Evolutionary conservation across 805 yeast species (phyloP).

Genomic region (Suhomyces canberraensis): DNA sequence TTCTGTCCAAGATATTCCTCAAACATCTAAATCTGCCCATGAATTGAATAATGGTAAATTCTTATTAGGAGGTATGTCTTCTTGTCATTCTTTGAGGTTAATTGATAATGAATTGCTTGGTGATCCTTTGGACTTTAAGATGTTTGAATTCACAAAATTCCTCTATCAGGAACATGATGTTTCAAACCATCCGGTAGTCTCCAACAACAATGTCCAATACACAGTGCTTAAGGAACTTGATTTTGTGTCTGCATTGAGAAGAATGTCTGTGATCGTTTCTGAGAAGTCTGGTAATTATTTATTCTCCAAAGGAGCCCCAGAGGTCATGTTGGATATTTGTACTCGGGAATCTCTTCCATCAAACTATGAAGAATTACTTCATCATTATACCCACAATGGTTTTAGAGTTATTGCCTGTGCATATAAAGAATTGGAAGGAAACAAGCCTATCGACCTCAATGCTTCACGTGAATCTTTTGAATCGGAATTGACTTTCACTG

Average conservation of each 20-base stretch:
- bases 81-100: slow-evolving; percentile 83
- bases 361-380: slow-evolving; percentile 68
- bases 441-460: background rate
- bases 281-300: slow-evolving; percentile 13
- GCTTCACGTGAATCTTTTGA: slow-evolving; percentile 64
- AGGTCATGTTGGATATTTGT: slow-evolving; percentile 80
- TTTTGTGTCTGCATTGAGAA: slow-evolving; percentile 75
- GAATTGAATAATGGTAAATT: slow-evolving; percentile 28
- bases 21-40: slow-evolving; percentile 10
- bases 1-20: slow-evolving; percentile 8
- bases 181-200: slow-evolving; percentile 19
- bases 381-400: slow-evolving; percentile 89
- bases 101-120: slow-evolving; percentile 83
- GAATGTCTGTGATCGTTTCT: slow-evolving; percentile 75
- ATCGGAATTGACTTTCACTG: slow-evolving; percentile 65
- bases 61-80: slow-evolving; percentile 49
- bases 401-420: slow-evolving; percentile 96
- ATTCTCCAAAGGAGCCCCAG: slow-evolving; percentile 96
- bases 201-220: slow-evolving; percentile 14
- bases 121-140: slow-evolving; percentile 89
- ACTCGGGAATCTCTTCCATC: slow-evolving; percentile 65
- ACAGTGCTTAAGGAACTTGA: slow-evolving; percentile 59
- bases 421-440: slow-evolving; percentile 46
- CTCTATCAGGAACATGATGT: slow-evolving; percentile 63
- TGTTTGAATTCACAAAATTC: slow-evolving; percentile 91